Evolutionary conservation across 305 asterid genomes (phyloP).

Genomic region (Fraxinus platypoda): DNA sequence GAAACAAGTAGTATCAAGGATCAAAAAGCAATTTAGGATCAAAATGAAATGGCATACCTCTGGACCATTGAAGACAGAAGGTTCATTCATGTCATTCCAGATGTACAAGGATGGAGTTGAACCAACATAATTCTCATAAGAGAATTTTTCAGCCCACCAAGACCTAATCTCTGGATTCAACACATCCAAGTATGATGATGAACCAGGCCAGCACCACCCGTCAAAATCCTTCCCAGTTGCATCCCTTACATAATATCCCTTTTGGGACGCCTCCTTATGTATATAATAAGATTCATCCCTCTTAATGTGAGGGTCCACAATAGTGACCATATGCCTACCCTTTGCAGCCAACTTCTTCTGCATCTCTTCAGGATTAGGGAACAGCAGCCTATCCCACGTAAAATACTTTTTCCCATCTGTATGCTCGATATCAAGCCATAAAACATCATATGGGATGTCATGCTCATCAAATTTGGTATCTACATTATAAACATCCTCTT

Average conservation of each 20-base stretch:
- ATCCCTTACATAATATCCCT: constrained; percentile 89
- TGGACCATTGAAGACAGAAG: constrained; percentile 97
- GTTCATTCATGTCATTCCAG: constrained; percentile 99
- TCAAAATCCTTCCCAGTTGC: constrained; percentile 82
- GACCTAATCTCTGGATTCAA: constrained; percentile 85
- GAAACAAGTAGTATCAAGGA: constrained; percentile 4
- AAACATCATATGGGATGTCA: constrained; percentile 92
- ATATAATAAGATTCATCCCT: constrained; percentile 81
- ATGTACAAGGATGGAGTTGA: constrained; percentile 80
- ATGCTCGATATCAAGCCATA: constrained; percentile 98
- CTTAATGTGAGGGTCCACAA: constrained; percentile 98
- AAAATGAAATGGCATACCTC: constrained; percentile 53
- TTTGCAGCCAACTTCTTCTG: constrained; percentile 85
- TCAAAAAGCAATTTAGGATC: constrained; percentile 8
- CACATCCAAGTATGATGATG: constrained; percentile 85
- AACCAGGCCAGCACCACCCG: constrained; percentile 99
- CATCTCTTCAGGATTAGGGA: constrained; percentile 92
- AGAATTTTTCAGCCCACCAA: constrained; percentile 93
- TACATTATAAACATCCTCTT: constrained; percentile 79
- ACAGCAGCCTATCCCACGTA: constrained; percentile 82
- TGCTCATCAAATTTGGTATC: constrained; percentile 88
- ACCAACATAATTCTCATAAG: constrained; percentile 68
- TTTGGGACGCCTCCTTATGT: constrained; percentile 85
- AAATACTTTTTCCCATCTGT: constrained; percentile 91
- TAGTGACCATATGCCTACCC: constrained; percentile 96